Conservation (phyloP, 1,284 basidiomycete genomes). For the Xerocomus minutiporus region DNA sequence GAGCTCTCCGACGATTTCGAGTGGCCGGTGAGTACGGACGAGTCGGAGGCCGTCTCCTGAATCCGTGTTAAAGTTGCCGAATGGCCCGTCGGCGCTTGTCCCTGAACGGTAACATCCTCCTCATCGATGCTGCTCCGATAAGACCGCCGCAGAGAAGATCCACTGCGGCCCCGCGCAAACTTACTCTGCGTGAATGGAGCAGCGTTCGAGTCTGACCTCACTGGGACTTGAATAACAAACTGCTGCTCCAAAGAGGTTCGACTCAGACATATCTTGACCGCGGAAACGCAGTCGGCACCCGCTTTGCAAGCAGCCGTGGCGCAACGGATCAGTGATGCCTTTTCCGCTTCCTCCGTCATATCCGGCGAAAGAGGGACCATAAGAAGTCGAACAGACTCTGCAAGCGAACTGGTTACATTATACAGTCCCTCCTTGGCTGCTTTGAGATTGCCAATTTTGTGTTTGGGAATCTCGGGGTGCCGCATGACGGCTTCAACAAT, state of each 20-base stretch:
- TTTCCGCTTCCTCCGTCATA: conserved; percentile 76
- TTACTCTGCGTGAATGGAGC: conserved; percentile 45
- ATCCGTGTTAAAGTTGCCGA: conserved; percentile 15
- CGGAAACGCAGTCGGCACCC: conserved; percentile 82
- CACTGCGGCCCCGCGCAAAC: conserved; percentile 36
- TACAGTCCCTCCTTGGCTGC: conserved; percentile 81
- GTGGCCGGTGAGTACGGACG: conserved; percentile 29
- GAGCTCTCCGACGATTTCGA: conserved; percentile 44
- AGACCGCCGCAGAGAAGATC: conserved; percentile 32
- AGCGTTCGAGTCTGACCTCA: conserved; percentile 40
- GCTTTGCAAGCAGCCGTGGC: conserved; percentile 86
- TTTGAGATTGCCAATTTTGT: conserved; percentile 57
- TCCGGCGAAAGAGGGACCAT: conserved; percentile 48
- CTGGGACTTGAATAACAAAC: conserved; percentile 62
- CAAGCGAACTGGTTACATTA: conserved; percentile 79
- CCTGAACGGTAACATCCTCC: conserved; percentile 55
- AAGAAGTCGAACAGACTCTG: conserved; percentile 80
- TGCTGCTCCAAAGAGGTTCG: conserved; percentile 56
- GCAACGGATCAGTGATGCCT: conserved; percentile 68
- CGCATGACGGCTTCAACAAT: conserved; percentile 86
- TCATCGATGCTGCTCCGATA: conserved; percentile 38
- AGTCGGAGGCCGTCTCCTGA: conserved; percentile 32
- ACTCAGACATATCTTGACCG: conserved; percentile 75
- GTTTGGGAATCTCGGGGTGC: conserved; percentile 56
- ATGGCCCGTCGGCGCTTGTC: conserved; percentile 34